These are phyloP conservation scores for Keithomyces neogunnii DNA, from an alignment of 2,329 filamentous ascomycete species.

Conservation along the genomic window DNA sequence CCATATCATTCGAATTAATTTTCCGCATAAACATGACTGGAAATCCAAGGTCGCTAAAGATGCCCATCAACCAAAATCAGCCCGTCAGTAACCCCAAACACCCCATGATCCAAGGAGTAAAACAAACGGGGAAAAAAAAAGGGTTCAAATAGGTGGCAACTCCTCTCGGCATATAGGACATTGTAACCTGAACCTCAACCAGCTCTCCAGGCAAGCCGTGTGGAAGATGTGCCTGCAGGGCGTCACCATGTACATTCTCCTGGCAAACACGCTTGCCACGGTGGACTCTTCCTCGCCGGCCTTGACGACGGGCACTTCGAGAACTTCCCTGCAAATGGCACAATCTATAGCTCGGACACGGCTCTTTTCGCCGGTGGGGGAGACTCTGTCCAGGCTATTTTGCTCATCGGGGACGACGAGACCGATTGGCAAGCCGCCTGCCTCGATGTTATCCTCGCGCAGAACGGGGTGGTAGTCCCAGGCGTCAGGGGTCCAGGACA, in stretches of 20 bases:
- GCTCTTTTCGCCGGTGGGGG: slow-evolving; percentile 6
- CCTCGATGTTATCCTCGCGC: slow-evolving; percentile 72
- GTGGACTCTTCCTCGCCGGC: slow-evolving; percentile 46
- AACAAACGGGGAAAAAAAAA: neutral
- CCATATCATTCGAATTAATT: no score
- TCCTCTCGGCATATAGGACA: slow-evolving; percentile 93
- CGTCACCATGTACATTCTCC: slow-evolving; percentile 91
- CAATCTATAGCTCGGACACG: slow-evolving; percentile 61
- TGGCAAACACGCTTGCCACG: slow-evolving; percentile 62
- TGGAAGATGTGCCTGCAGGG: slow-evolving; percentile 96
- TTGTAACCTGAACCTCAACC: slow-evolving; percentile 89
- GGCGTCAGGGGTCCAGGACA: slow-evolving; percentile 59
- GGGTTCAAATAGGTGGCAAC: slow-evolving; percentile 65
- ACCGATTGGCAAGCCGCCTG: slow-evolving; percentile 73
- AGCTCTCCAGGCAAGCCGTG: slow-evolving; percentile 81
- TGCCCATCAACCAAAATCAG: neutral
- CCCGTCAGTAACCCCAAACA: neutral
- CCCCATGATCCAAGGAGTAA: neutral
- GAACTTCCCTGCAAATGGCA: slow-evolving; percentile 85
- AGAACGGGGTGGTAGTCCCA: slow-evolving; percentile 96
- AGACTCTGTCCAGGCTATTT: slow-evolving; percentile 1
- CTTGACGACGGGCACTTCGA: slow-evolving; percentile 78
- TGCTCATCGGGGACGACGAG: slow-evolving; percentile 28
- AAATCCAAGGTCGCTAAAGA: neutral
- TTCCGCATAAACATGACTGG: no score